Evolutionary conservation across 345 rosid species (phyloP).

Genomic region (Eucalyptus caleyi): DNA sequence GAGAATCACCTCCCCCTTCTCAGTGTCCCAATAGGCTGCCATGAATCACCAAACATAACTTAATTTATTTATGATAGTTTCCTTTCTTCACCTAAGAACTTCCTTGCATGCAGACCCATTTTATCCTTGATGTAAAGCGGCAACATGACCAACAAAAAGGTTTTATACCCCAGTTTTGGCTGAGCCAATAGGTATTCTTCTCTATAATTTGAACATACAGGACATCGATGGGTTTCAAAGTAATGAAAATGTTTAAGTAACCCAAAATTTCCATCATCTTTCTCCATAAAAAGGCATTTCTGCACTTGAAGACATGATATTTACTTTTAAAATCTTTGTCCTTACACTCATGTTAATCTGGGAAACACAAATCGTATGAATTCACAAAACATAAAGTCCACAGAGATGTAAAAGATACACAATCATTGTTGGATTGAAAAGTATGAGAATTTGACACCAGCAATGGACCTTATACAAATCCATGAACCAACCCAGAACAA

Average conservation of each 20-base stretch:
- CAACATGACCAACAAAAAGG: neutral
- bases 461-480: neutral
- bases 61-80: neutral
- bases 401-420: neutral
- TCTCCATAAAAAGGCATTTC: neutral
- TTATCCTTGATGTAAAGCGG: neutral
- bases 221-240: neutral
- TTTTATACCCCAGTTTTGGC: neutral
- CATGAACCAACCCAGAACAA: neutral
- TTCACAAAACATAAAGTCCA: neutral
- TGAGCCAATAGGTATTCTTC: neutral
- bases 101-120: neutral
- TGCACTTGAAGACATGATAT: neutral
- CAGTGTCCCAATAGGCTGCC: constrained; percentile 80
- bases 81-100: neutral
- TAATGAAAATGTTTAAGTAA: neutral
- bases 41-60: neutral
- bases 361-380: neutral
- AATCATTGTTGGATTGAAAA: neutral
- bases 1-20: constrained; percentile 55
- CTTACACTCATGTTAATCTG: neutral
- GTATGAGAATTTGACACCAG: neutral
- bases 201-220: neutral
- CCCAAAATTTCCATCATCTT: neutral
- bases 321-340: neutral